These are phyloP conservation scores for Arthromyces matolae DNA, from an alignment of 768 basidiomycete genomes.

Conservation along the genomic window DNA sequence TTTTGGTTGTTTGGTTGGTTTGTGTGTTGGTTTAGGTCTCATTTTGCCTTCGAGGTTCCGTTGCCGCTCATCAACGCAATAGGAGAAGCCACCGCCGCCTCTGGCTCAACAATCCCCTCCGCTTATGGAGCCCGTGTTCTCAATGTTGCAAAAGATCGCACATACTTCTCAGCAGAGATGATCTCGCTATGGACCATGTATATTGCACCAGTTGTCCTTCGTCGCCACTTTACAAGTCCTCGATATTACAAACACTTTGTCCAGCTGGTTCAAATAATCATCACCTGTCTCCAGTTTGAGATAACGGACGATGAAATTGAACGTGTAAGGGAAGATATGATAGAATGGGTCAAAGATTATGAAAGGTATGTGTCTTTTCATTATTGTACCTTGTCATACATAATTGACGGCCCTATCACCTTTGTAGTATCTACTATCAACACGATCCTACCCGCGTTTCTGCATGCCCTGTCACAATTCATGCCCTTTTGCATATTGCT, in stretches of 20 bases:
- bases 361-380: conserved; percentile 8
- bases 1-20: too few relatives aligned
- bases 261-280: conserved; percentile 26
- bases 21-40: too few relatives aligned
- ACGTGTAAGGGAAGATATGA: conserved; percentile 20
- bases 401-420: neutral
- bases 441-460: conserved; percentile 17
- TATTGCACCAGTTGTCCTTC: conserved; percentile 19
- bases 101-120: conserved; percentile 25
- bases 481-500: conserved; percentile 32
- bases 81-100: conserved; percentile 24
- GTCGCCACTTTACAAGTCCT: conserved; percentile 18
- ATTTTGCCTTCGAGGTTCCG: too few relatives aligned
- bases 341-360: conserved; percentile 29
- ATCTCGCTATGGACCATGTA: conserved; percentile 22
- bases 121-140: conserved; percentile 24
- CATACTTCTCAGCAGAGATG: conserved; percentile 18
- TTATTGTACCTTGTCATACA: conserved; percentile 4
- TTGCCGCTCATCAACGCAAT: too few relatives aligned
- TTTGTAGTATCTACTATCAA: conserved; percentile 26
- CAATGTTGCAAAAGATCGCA: conserved; percentile 23
- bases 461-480: conserved; percentile 29
- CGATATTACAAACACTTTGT: conserved; percentile 37
- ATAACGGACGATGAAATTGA: conserved; percentile 19
- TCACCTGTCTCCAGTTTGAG: conserved; percentile 30